Base-by-base conservation (phyloP, 768 basidiomycete species). In the Tephrocybe sp. region DNA sequence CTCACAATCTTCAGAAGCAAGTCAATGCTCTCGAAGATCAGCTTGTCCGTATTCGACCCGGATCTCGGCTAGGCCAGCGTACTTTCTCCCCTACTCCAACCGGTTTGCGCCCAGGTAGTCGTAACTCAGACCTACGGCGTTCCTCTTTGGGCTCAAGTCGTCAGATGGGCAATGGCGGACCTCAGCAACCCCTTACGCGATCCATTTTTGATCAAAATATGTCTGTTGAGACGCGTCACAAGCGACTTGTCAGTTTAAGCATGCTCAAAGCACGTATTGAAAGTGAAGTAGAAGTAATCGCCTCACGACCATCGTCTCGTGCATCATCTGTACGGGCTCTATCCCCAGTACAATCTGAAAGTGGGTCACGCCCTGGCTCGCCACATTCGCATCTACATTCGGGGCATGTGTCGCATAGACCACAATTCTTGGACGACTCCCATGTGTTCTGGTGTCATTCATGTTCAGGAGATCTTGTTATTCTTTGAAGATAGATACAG, bases 201-300 rank as follows among this genome's bases (percentile, higher is more conserved):
- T 78, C 84, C 1, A 75, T 83, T 3, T 80, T 89, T 49, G 89
- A 91, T 53, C 78, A 82, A 23, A 79, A 77, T 45, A 74, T 93
- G 42, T 81, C 87, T 6, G 78, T 87, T 0, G 87, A 90, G 66
- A 85, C 87, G 32, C 73, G 80, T 23, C 90, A 92, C 67, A 92
- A 92, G 62, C 85, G 91, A 49, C 80, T 83, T 59, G 83, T 91
- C 59, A 90, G 88, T 68, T 68, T 94, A 58, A 83, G 85, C 67
- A 94, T 95, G 89, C 80, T 95, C 45, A 92, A 92, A 62, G 91
- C 89, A 17, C 83, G 92, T 39, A 94, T 94, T 59, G 89, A 92
- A 53, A 87, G 88, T 64, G 92, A 94, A 66, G 70, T 77, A 16
- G 81, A 77, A 13, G 68, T 70, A 2, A 68, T 68, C 19, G 53